Percentiles rank a stretch among this genome's conserved stretches.
Conservation (phyloP, 148 eudicot species). For the Rhododendron ferrugineum region DNA sequence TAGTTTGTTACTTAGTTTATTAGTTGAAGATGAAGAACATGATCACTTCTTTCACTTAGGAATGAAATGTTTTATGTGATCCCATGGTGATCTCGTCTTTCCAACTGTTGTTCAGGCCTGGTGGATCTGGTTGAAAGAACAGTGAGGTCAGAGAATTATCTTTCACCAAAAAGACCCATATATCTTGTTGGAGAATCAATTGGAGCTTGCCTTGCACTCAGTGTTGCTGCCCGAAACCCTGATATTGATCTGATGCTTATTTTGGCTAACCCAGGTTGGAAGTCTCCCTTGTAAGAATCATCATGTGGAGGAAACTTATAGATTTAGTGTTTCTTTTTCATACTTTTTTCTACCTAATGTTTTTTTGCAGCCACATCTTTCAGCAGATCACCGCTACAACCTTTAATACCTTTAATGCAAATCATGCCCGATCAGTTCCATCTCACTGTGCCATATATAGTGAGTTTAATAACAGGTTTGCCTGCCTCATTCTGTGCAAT, state of each 20-base stretch:
- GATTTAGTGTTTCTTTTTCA: not conserved
- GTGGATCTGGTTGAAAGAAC: conserved; percentile 51
- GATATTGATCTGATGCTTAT: conserved; percentile 54
- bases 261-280: conserved; percentile 73
- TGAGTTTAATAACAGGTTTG: conserved; percentile 42
- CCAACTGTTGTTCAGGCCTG: conserved; percentile 31
- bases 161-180: conserved; percentile 57
- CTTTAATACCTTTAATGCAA: conserved; percentile 31
- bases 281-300: not conserved
- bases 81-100: not conserved
- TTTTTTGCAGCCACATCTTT: conserved; percentile 65
- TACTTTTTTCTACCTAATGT: not conserved
- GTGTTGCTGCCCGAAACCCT: conserved; percentile 70
- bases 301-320: not conserved
- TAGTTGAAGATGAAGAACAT: not conserved
- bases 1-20: not conserved
- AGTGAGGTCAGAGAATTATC: conserved; percentile 37
- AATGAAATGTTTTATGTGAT: not conserved
- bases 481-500: not conserved
- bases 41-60: not conserved
- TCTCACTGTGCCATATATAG: conserved; percentile 27
- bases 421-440: conserved; percentile 39
- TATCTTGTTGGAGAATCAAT: conserved; percentile 77
- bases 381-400: conserved; percentile 46
- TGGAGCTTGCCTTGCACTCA: conserved; percentile 84